Conservation (phyloP, 1,284 basidiomycete species). For the Moesziomyces globuligerus region DNA sequence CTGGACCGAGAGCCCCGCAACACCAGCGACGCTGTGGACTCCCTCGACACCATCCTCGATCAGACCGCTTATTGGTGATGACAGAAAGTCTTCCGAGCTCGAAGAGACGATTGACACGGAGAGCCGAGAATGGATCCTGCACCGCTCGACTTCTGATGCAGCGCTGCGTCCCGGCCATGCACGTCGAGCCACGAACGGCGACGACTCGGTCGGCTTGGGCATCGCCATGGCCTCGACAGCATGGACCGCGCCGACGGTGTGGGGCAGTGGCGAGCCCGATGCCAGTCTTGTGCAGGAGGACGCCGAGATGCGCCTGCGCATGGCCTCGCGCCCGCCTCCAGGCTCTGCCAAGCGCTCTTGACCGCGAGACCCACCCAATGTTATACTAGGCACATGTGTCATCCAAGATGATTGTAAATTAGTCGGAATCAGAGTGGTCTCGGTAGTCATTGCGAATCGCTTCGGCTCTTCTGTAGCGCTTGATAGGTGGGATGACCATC, state of each 20-base stretch:
- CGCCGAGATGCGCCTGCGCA: conserved; percentile 27
- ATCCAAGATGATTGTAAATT: no score
- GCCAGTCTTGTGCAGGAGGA: conserved; percentile 20
- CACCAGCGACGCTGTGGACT: conserved; percentile 21
- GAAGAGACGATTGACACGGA: background rate
- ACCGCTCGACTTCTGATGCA: conserved; percentile 6
- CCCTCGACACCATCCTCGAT: conserved; percentile 15
- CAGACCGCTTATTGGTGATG: conserved; percentile 1
- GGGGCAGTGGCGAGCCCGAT: conserved; percentile 22
- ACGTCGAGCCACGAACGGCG: background rate
- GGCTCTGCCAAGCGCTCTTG: background rate
- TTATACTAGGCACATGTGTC: no score
- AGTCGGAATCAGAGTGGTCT: no score
- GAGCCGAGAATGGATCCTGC: conserved; percentile 1
- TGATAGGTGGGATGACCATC: no score
- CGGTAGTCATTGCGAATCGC: no score
- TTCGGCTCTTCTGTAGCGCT: no score
- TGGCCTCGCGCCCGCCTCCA: conserved; percentile 15
- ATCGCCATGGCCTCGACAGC: conserved; percentile 8
- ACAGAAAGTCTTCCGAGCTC: background rate
- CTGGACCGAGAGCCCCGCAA: conserved; percentile 15
- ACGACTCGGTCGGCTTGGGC: conserved; percentile 19
- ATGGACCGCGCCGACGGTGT: conserved; percentile 17
- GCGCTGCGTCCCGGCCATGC: background rate
- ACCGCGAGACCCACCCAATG: background rate